These are phyloP conservation scores for Metschnikowia amazonensis DNA, from an alignment of 805 yeast genomes.

Conservation along the genomic window DNA sequence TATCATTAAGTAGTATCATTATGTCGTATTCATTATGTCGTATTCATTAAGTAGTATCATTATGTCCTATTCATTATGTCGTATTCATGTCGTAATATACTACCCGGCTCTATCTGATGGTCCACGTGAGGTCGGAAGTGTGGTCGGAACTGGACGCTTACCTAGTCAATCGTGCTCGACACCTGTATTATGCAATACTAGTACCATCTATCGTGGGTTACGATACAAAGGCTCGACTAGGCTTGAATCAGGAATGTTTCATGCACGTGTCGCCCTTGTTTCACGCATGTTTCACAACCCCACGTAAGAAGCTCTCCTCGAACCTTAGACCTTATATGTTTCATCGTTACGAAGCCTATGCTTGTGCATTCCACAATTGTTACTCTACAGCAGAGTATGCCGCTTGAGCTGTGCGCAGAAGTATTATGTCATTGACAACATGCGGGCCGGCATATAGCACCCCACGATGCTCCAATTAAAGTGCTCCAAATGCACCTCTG, in stretches of 20 bases:
- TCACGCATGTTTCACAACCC: neutral
- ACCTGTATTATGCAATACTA: neutral
- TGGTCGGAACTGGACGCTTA: no score
- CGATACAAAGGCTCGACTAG: neutral
- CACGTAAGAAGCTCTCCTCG: no score
- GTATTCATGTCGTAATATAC: no score
- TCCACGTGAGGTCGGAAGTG: no score
- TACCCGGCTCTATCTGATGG: no score
- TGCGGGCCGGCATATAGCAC: neutral
- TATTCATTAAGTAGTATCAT: no score
- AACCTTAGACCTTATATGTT: neutral
- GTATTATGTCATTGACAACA: constrained; percentile 1
- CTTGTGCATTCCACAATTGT: neutral
- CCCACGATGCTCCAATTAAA: neutral
- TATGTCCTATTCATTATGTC: no score
- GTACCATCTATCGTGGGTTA: neutral
- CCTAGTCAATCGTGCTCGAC: no score
- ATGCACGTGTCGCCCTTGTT: neutral
- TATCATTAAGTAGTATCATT: no score
- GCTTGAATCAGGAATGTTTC: neutral
- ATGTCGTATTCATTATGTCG: no score
- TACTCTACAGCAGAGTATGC: neutral
- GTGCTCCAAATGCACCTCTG: constrained; percentile 1
- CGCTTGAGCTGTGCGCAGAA: neutral
- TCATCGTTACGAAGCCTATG: neutral